A percentile compares a stretch with the other conserved stretches of the same genome.
Conservation (phyloP, 2,329 filamentous ascomycete genomes). For the Botrytis elliptica region DNA sequence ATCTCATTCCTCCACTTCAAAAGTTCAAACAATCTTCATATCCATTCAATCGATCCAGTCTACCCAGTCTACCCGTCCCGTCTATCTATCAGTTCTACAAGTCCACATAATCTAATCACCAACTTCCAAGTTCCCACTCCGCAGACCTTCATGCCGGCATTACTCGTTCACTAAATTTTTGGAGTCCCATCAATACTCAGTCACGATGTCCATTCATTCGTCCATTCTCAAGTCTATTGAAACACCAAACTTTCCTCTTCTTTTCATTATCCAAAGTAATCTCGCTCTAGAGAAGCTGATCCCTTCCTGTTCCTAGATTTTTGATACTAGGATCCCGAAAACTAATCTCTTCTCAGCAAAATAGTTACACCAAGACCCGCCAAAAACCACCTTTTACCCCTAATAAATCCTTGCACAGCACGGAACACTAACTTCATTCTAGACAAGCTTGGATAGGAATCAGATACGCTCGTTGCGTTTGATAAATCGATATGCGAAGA, state of each 20-base stretch:
- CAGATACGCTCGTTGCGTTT: background rate
- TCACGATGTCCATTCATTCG: background rate
- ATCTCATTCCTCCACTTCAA: background rate
- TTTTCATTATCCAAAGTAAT: background rate
- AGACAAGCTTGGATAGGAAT: background rate
- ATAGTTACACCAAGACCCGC: background rate
- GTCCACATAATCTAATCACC: background rate
- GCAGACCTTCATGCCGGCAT: background rate
- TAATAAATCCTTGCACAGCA: background rate
- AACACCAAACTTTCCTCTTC: background rate
- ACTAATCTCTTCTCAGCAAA: background rate
- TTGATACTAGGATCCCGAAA: background rate
- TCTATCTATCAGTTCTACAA: background rate
- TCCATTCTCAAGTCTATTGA: background rate
- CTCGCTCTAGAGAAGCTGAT: background rate
- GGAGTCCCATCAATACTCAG: background rate
- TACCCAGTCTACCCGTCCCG: background rate
- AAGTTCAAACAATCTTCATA: background rate
- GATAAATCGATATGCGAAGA: background rate
- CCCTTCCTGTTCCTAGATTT: conserved; percentile 14
- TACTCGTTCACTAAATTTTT: background rate
- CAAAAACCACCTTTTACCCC: background rate
- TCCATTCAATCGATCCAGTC: background rate
- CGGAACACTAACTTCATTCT: background rate
- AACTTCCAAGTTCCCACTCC: background rate